Evolutionary conservation across 1,139 yeast species (phyloP).

Genomic region (Diutina rugosa): DNA sequence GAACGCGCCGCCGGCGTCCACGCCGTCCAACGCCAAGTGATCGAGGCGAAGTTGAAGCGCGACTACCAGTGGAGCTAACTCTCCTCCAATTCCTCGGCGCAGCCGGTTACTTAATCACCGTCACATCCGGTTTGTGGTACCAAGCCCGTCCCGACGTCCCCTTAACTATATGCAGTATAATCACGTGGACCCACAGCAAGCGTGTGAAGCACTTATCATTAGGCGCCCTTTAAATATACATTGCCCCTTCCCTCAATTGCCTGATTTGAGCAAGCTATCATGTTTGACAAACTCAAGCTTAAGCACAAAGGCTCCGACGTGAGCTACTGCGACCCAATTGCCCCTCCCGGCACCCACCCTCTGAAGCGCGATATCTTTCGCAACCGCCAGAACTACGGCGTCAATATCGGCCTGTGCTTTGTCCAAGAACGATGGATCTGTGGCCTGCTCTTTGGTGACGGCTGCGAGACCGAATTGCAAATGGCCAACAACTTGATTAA

Average conservation of each 20-base stretch:
- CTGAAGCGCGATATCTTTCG: slow-evolving; percentile 44
- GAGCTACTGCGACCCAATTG: slow-evolving; percentile 4
- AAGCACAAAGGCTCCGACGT: slow-evolving; percentile 19
- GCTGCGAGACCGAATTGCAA: slow-evolving; percentile 54
- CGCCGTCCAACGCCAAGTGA: slow-evolving; percentile 26
- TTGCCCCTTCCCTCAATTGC: not conserved
- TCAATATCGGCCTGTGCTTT: slow-evolving; percentile 76
- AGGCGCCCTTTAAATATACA: not conserved
- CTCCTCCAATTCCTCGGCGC: not conserved
- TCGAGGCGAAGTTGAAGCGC: slow-evolving; percentile 33
- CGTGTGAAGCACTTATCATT: not conserved
- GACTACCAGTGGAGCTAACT: slow-evolving; percentile 48
- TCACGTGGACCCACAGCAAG: not conserved
- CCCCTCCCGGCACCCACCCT: slow-evolving; percentile 21
- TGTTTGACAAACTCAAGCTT: slow-evolving; percentile 30
- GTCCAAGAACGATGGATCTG: slow-evolving; percentile 70
- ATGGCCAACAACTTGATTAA: slow-evolving; percentile 43
- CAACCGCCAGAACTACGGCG: slow-evolving; percentile 65
- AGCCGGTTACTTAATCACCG: not conserved
- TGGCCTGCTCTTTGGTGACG: slow-evolving; percentile 41
- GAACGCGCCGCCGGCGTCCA: slow-evolving; percentile 32
- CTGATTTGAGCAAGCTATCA: slow-evolving; percentile 4
- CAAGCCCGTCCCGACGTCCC: not conserved
- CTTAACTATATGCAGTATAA: not conserved
- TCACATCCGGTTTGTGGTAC: not conserved